Evolutionary conservation across 805 yeast species (phyloP).

Genomic region (Myxozyma vanderwaltii): DNA sequence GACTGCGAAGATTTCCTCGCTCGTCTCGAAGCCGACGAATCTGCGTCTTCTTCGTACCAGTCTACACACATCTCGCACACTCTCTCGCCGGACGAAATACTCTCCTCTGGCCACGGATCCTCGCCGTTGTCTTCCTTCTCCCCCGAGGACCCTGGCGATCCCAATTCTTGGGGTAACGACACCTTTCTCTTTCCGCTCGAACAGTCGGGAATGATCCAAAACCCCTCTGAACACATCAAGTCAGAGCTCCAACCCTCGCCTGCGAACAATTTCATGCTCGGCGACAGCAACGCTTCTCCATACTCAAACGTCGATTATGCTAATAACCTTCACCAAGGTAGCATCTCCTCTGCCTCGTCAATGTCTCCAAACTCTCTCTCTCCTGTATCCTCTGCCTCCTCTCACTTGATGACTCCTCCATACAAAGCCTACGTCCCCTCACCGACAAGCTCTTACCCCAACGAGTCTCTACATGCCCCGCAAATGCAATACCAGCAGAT

Average conservation of each 20-base stretch:
- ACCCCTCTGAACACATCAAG: constrained; percentile 6
- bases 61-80: constrained; percentile 19
- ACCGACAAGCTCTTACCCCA: constrained; percentile 10
- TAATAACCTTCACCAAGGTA: background rate
- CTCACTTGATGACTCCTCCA: constrained; percentile 19
- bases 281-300: background rate
- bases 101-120: constrained; percentile 30
- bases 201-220: background rate
- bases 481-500: constrained; percentile 2
- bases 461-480: background rate
- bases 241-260: constrained; percentile 1
- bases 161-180: constrained; percentile 25
- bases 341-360: constrained; percentile 8
- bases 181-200: constrained; percentile 27
- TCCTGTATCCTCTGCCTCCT: constrained; percentile 22
- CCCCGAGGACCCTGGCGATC: constrained; percentile 20
- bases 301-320: constrained; percentile 7
- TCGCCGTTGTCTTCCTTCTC: constrained; percentile 31
- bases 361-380: constrained; percentile 24
- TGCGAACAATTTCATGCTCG: constrained; percentile 5
- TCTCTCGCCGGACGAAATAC: constrained; percentile 27
- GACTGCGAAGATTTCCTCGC: constrained; percentile 37
- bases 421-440: constrained; percentile 14
- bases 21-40: constrained; percentile 33
- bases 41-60: constrained; percentile 19